Conservation (phyloP, 352 stramenopile species). For the Phytophthora pistaciae region DNA sequence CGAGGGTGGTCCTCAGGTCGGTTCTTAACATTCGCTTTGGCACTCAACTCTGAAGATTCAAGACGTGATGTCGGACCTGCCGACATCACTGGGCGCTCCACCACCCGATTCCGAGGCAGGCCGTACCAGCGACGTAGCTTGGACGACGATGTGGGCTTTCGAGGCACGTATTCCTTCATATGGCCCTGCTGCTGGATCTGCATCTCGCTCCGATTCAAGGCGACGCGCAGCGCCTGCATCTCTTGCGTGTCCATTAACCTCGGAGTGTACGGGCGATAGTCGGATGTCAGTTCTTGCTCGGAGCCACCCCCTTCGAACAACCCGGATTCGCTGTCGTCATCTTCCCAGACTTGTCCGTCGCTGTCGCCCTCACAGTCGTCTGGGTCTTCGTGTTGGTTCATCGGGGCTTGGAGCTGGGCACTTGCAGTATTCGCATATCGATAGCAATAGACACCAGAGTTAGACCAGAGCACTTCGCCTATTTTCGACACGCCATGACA, state of each 20-base stretch:
- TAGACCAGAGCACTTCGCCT: not conserved
- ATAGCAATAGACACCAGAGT: not conserved
- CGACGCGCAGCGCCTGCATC: constrained; percentile 51
- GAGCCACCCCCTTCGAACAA: constrained; percentile 13
- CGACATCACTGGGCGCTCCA: constrained; percentile 18
- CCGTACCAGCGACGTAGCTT: constrained; percentile 26
- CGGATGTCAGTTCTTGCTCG: not conserved
- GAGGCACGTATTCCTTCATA: constrained; percentile 58
- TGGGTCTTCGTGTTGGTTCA: not conserved
- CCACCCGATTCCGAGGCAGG: constrained; percentile 16
- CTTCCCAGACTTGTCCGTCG: not conserved
- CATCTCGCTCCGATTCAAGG: constrained; percentile 46
- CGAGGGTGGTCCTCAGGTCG: not conserved
- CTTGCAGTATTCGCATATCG: not conserved
- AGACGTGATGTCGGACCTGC: constrained; percentile 17
- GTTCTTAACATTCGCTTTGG: not conserved
- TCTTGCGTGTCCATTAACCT: constrained; percentile 68
- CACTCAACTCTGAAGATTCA: not conserved
- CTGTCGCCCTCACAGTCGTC: not conserved
- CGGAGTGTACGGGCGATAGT: constrained; percentile 45
- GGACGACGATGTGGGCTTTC: constrained; percentile 28
- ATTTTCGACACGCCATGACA: constrained; percentile 1
- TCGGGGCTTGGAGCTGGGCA: not conserved
- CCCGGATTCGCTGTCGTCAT: constrained; percentile 5
- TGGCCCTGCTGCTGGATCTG: constrained; percentile 55